Conservation (phyloP, 23 red algal genomes). For the Pyropia yezoensis region DNA sequence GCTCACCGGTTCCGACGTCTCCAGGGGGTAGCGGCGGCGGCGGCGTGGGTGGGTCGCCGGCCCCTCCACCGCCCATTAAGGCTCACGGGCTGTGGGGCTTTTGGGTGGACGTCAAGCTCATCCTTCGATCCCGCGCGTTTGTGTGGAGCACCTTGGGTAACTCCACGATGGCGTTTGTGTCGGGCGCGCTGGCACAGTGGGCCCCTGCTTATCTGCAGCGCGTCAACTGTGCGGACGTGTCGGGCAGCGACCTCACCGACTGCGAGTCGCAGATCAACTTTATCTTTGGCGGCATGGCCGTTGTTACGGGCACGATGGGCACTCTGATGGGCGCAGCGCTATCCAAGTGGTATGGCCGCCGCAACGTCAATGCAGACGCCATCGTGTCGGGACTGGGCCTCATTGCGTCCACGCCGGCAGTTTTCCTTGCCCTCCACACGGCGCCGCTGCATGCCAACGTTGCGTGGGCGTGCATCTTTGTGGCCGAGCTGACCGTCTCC, state of each 20-base stretch:
- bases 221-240: slow-evolving; percentile 38
- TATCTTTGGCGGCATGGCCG: slow-evolving; percentile 59
- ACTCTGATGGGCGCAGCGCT: slow-evolving; percentile 39
- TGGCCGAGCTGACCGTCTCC: slow-evolving; percentile 52
- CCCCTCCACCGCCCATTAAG: slow-evolving; percentile 11
- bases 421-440: slow-evolving; percentile 50
- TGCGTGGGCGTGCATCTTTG: slow-evolving; percentile 45
- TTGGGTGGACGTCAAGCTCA: slow-evolving; percentile 26
- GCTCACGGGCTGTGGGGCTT: slow-evolving; percentile 19
- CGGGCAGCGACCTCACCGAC: slow-evolving; percentile 5
- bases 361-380: slow-evolving; percentile 40
- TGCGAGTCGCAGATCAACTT: slow-evolving; percentile 51
- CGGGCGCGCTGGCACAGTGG: slow-evolving; percentile 71
- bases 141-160: slow-evolving; percentile 56
- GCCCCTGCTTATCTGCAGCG: slow-evolving; percentile 66
- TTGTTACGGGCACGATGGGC: slow-evolving; percentile 48
- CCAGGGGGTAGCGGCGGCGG: too few species aligned
- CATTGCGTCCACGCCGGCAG: slow-evolving; percentile 48
- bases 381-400: slow-evolving; percentile 37
- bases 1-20: too few species aligned
- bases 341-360: slow-evolving; percentile 25
- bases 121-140: slow-evolving; percentile 35
- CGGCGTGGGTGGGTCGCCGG: neutral
- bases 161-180: slow-evolving; percentile 61
- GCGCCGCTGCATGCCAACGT: slow-evolving; percentile 13